Evolutionary conservation across 1,284 basidiomycete genomes (phyloP).

Genomic region (Xerocomus minutiporus): DNA sequence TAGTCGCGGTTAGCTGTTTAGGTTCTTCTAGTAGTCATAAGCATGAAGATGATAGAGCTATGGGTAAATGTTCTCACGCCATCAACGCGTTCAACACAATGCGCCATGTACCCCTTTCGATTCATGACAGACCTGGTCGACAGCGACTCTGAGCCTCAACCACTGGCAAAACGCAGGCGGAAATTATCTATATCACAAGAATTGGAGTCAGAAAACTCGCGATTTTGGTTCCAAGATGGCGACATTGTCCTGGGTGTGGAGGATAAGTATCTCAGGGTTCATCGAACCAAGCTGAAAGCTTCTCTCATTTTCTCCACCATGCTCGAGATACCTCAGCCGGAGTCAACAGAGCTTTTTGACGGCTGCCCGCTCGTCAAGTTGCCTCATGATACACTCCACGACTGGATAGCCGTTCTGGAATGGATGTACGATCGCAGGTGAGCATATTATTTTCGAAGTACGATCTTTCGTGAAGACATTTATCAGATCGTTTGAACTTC

Average conservation of each 20-base stretch:
- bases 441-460: slow-evolving; percentile 10
- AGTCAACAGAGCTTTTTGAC: slow-evolving; percentile 26
- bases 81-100: background rate
- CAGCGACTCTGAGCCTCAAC: background rate
- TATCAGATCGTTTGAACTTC: slow-evolving; percentile 23
- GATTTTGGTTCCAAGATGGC: slow-evolving; percentile 31
- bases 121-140: background rate
- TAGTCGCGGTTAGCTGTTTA: too few species aligned
- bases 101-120: background rate
- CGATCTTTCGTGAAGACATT: background rate
- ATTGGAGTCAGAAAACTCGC: background rate
- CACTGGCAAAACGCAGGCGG: slow-evolving; percentile 3
- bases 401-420: slow-evolving; percentile 29
- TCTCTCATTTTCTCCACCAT: background rate
- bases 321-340: slow-evolving; percentile 30
- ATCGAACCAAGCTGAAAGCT: background rate
- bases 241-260: slow-evolving; percentile 28
- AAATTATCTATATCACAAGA: background rate
- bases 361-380: slow-evolving; percentile 30
- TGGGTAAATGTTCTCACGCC: background rate
- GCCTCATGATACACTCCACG: slow-evolving; percentile 11
- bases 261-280: slow-evolving; percentile 16
- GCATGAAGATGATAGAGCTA: too few species aligned
- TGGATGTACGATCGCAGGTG: slow-evolving; percentile 36
- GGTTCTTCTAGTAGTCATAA: too few species aligned